Conservation (phyloP, 2,329 filamentous ascomycete genomes). For the Amylocarpus encephaloides region DNA sequence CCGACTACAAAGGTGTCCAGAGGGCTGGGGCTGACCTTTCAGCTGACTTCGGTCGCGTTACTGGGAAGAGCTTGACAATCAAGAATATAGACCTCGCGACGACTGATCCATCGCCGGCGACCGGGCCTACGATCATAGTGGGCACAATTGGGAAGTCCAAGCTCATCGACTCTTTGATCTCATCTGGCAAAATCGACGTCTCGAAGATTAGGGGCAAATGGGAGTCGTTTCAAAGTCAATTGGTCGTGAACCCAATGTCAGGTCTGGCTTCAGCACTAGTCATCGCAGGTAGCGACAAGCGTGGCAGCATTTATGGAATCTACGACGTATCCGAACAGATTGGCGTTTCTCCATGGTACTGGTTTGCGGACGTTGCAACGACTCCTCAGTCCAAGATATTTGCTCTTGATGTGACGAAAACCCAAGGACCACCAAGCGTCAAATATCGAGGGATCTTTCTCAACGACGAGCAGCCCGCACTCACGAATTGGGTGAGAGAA, state of each 20-base stretch:
- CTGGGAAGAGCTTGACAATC: slow-evolving; percentile 52
- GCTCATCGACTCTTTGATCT: slow-evolving; percentile 52
- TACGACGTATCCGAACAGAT: slow-evolving; percentile 68
- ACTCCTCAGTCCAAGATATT: slow-evolving; percentile 40
- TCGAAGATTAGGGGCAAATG: slow-evolving; percentile 54
- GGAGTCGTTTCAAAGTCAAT: slow-evolving; percentile 58
- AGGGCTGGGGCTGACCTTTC: slow-evolving; percentile 45
- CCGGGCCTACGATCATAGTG: slow-evolving; percentile 49
- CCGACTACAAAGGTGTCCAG: slow-evolving; percentile 13
- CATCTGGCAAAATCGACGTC: slow-evolving; percentile 50
- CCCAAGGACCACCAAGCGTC: slow-evolving; percentile 44
- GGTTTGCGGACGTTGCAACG: slow-evolving; percentile 46
- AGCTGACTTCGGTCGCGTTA: slow-evolving; percentile 61
- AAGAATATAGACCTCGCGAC: slow-evolving; percentile 26
- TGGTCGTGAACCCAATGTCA: slow-evolving; percentile 50
- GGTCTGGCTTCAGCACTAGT: slow-evolving; percentile 53
- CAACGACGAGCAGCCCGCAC: slow-evolving; percentile 49
- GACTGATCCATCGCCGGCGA: slow-evolving; percentile 20
- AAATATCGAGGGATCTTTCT: slow-evolving; percentile 53
- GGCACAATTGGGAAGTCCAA: slow-evolving; percentile 60
- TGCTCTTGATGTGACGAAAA: slow-evolving; percentile 37
- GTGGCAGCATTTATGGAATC: slow-evolving; percentile 62
- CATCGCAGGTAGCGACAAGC: slow-evolving; percentile 58
- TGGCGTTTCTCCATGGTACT: slow-evolving; percentile 59
- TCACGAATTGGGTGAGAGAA: slow-evolving; percentile 54